Base-by-base conservation (phyloP, 2,329 filamentous ascomycete genomes). In the Verticillium tricorpus region DNA sequence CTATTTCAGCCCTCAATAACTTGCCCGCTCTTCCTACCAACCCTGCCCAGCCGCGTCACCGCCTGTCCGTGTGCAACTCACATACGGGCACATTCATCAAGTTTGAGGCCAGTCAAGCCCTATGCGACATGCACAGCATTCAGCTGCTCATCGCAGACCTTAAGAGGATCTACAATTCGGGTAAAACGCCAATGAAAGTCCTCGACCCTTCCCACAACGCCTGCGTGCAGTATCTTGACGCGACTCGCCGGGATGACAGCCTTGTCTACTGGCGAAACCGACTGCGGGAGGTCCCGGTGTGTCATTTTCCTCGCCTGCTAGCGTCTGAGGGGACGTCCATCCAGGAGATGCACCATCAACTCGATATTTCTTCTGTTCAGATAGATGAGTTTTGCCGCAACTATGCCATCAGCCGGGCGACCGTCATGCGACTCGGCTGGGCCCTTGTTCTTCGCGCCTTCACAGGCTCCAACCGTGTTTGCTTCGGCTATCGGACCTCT, bases 351-450 rank as follows among this genome's bases (percentile, higher is more conserved):
- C 72, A 75, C 5, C 72, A 80, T 17, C 72, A 79, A 8, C 67
- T 82, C 5, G 75, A 78, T 9, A 72, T 82, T 15, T 70, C 74
- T 0, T 73, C 69, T 5, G 68, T 75, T 32, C 72, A 76, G 3
- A 66, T 84, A 2, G 75, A 80, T 11, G 73, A 77, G 9, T 85
- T 85, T 56, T 74, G 73, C 60, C 60, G 66, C 0, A 57, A 74
- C 75, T 55, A 74, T 63, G 8, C 74, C 9, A 74, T 84, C 2
- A 79, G 79, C 0, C 71, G 81, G 0, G 77, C 82, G 0, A 79
- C 82, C 0, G 74, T 87, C 3, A 74, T 88, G 4, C 80, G 83
- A 28, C 77, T 85, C n/a, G 84, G 85, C 0, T 89, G 85, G 85
- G 83, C 79, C 0, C 73, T 89, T 22, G 76, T 87, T 0, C 73